Conservation (phyloP, 371 early-diverging fungal species). For the Encephalitozoon romaleae region DNA sequence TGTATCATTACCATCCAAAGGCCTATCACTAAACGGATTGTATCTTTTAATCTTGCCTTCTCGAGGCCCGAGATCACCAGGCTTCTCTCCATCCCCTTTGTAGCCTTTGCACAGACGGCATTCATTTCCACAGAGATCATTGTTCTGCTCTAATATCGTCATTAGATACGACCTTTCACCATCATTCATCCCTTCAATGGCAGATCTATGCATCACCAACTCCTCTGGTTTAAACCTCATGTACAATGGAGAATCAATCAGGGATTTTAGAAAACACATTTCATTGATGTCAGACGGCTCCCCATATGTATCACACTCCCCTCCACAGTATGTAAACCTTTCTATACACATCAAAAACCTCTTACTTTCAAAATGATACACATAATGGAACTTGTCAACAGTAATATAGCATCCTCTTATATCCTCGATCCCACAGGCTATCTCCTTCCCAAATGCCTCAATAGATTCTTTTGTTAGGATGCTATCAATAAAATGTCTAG, state of each 20-base stretch:
- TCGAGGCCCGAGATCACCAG: not conserved
- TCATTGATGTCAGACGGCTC: conserved; percentile 14
- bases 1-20: not conserved
- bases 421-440: not conserved
- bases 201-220: not conserved
- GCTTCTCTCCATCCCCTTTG: not conserved
- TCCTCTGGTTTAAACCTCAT: not conserved
- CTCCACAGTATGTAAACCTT: conserved; percentile 19
- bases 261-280: not conserved
- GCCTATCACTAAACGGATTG: not conserved
- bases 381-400: conserved; percentile 7
- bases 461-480: not conserved
- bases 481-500: not conserved
- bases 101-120: not conserved
- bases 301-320: conserved; percentile 4
- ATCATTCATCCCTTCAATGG: not conserved
- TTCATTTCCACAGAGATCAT: not conserved
- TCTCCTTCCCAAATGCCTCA: not conserved
- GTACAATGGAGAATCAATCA: not conserved
- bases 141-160: not conserved
- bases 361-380: not conserved
- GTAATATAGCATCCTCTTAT: conserved; percentile 16
- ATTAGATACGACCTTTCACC: not conserved
- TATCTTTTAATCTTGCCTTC: not conserved
- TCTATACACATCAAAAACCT: conserved; percentile 9